Percentiles rank a stretch among this genome's conserved stretches.
Conservation (phyloP, 306 rosid species). For the Leucaena leucocephala region DNA sequence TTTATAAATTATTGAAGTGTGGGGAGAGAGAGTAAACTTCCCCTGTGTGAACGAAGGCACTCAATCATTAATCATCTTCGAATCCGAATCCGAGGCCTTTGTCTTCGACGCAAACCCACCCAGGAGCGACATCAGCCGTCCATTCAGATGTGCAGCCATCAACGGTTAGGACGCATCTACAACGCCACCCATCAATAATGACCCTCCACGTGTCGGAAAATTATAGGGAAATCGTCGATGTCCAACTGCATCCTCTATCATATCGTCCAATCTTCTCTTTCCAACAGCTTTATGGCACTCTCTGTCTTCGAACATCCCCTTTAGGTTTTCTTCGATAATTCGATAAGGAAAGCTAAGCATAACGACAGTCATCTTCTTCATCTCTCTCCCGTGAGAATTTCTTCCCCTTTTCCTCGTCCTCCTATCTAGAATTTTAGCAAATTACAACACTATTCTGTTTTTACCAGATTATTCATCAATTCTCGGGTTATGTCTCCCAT, state of each 20-base stretch:
- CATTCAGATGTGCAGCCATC: constrained; percentile 15
- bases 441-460: neutral
- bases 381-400: constrained; percentile 28
- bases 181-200: constrained; percentile 39
- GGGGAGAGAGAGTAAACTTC: neutral
- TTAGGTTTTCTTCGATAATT: constrained; percentile 36
- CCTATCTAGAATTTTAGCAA: neutral
- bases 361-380: constrained; percentile 17
- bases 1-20: neutral
- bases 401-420: neutral
- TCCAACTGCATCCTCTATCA: constrained; percentile 31
- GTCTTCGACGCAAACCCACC: neutral
- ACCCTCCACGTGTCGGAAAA: constrained; percentile 47
- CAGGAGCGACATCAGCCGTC: constrained; percentile 24
- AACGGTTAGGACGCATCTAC: constrained; percentile 51
- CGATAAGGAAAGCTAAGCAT: neutral
- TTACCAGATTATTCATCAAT: constrained; percentile 8
- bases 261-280: constrained; percentile 27
- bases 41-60: neutral
- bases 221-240: constrained; percentile 52
- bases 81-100: constrained; percentile 7
- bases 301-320: constrained; percentile 4
- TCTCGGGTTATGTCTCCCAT: constrained; percentile 9
- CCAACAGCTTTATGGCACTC: constrained; percentile 18
- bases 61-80: neutral